Percentiles rank a stretch among this genome's conserved stretches.
phyloP scores from a whole-genome alignment of 1,139 yeast genomes.

The Debaryomyces sp. region DNA sequence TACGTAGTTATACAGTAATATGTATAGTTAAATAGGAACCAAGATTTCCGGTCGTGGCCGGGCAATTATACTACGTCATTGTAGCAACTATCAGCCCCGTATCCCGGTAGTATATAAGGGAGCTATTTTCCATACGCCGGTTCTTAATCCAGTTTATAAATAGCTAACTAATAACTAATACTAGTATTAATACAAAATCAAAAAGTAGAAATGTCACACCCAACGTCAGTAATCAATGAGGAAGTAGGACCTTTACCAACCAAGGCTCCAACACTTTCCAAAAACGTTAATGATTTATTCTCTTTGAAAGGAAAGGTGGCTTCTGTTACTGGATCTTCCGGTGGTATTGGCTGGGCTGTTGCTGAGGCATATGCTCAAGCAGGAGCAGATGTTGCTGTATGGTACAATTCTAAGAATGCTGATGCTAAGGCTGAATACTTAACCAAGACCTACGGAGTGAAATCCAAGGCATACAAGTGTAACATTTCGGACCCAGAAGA shows the following conservation, averaged over 20 bases:
- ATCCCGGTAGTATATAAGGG: not conserved
- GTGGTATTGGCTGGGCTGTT: constrained; percentile 83
- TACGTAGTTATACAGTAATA: not conserved
- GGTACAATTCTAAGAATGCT: constrained; percentile 63
- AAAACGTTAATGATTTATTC: constrained; percentile 51
- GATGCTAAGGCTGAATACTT: constrained; percentile 61
- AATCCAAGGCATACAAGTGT: constrained; percentile 71
- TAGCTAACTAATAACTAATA: not conserved
- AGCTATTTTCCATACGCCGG: not conserved
- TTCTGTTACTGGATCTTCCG: constrained; percentile 84
- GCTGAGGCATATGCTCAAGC: constrained; percentile 90
- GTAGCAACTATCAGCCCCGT: not conserved
- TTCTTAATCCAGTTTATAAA: not conserved
- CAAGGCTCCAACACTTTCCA: constrained; percentile 30
- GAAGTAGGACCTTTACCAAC: constrained; percentile 32
- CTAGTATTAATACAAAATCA: not conserved
- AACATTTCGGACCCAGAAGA: constrained; percentile 60
- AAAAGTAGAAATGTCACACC: not conserved
- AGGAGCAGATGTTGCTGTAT: constrained; percentile 86
- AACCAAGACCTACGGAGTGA: constrained; percentile 64
- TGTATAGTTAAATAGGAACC: not conserved
- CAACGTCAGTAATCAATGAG: constrained; percentile 24
- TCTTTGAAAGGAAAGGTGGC: constrained; percentile 84
- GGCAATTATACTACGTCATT: not conserved
- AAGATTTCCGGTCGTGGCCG: constrained; percentile 2